These are phyloP conservation scores for Bassia scoparia DNA, from an alignment of 148 eudicot species.

Conservation along the genomic window DNA sequence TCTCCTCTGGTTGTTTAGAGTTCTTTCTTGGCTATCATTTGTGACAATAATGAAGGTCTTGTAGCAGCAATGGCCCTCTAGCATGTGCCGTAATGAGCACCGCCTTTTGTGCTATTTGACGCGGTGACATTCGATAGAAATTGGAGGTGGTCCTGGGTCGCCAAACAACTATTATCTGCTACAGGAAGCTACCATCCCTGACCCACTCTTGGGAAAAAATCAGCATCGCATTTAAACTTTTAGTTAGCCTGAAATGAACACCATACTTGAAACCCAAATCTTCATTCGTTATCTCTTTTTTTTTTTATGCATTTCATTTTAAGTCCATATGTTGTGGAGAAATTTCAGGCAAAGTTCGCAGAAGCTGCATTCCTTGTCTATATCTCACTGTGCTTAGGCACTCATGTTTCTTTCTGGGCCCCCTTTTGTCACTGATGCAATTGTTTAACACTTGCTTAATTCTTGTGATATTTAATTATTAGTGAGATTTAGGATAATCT, in stretches of 20 bases:
- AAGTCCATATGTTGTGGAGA: not conserved
- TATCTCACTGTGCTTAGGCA: constrained; percentile 16
- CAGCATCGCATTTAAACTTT: constrained; percentile 8
- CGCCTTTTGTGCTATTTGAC: constrained; percentile 7
- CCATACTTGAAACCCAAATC: not conserved
- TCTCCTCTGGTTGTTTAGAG: constrained; percentile 11
- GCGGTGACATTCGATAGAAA: constrained; percentile 18
- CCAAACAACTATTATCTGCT: not conserved
- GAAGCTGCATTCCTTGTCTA: constrained; percentile 29
- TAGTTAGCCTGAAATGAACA: not conserved
- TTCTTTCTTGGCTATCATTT: constrained; percentile 2
- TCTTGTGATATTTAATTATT: not conserved
- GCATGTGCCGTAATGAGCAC: constrained; percentile 10
- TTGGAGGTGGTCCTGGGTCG: constrained; percentile 19
- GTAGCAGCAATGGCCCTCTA: not conserved
- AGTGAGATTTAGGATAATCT: not conserved
- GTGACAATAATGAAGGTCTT: not conserved
- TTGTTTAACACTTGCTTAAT: constrained; percentile 10
- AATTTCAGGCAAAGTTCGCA: constrained; percentile 2
- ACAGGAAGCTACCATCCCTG: not conserved
- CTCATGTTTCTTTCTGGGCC: constrained; percentile 24
- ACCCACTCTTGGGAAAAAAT: constrained; percentile 11
- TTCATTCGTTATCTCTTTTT: not conserved
- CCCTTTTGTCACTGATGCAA: constrained; percentile 3
- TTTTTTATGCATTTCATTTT: not conserved